Percentiles rank a stretch among this genome's conserved stretches.
Evolutionary conservation across 2,329 filamentous ascomycete genomes (phyloP).

Genomic region (Clonostachys sp.): DNA sequence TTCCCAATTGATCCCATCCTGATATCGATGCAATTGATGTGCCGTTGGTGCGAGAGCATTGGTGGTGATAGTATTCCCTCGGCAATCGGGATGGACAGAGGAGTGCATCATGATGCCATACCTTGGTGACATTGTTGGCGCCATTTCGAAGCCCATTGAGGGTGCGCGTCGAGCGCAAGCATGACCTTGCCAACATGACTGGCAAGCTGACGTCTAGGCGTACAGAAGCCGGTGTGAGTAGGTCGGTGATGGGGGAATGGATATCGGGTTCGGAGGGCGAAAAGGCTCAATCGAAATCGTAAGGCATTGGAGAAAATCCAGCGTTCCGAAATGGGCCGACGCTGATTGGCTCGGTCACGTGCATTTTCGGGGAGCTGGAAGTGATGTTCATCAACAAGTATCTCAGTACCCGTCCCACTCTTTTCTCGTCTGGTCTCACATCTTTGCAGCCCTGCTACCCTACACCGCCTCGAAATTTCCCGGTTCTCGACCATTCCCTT

Average conservation of each 20-base stretch:
- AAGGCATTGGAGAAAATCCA: slow-evolving; percentile 33
- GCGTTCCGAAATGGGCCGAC: slow-evolving; percentile 35
- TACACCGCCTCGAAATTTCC: background rate
- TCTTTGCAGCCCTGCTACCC: background rate
- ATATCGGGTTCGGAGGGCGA: slow-evolving; percentile 30
- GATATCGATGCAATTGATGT: slow-evolving; percentile 19
- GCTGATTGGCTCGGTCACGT: slow-evolving; percentile 27
- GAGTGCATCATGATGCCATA: slow-evolving; percentile 29
- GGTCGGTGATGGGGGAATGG: slow-evolving; percentile 27
- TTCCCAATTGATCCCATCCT: slow-evolving; percentile 8
- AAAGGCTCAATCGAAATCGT: slow-evolving; percentile 31
- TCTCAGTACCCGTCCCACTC: background rate
- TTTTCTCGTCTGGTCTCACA: background rate
- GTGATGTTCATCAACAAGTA: background rate
- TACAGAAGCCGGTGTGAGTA: slow-evolving; percentile 24
- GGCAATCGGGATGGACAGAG: slow-evolving; percentile 19
- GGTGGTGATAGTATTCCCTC: slow-evolving; percentile 20
- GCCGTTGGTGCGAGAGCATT: slow-evolving; percentile 4
- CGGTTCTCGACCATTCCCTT: background rate
- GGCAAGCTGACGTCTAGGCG: slow-evolving; percentile 34
- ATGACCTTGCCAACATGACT: slow-evolving; percentile 92
- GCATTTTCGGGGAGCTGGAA: background rate
- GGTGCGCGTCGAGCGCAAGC: slow-evolving; percentile 82
- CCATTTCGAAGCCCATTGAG: slow-evolving; percentile 74
- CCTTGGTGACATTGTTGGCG: slow-evolving; percentile 69